Base-by-base conservation (phyloP, 2,329 filamentous ascomycete species). In the Fusarium solani-melongenae region DNA sequence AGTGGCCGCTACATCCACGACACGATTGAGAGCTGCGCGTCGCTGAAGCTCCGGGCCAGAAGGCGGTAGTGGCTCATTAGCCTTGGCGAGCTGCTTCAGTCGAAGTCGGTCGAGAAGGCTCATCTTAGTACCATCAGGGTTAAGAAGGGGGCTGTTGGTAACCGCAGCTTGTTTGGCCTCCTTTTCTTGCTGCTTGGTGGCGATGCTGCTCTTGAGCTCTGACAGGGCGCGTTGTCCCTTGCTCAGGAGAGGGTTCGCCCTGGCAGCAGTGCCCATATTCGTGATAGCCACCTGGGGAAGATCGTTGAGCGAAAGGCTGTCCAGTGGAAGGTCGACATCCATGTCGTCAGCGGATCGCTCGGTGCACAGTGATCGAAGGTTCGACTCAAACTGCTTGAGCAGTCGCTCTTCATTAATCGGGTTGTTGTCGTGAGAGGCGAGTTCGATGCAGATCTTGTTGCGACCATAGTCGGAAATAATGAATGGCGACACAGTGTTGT, bases 71-170 rank as follows among this genome's bases (percentile, higher is more conserved):
- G 87, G 81, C 79, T 91, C 93, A 58, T 83, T 85, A 10, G 85
- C 81, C 74, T 88, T 88, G 79, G 88, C 85, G 74, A 87, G 81
- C 74, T 93, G 89, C 84, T 96, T 96, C 63, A 88, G 86, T 71
- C 92, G 91, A 72, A 97, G 89, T 57, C 93, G 92, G 80, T 95
- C 93, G 66, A 96, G 86, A 27, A 97, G 89, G 62, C 89, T 90
- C 84, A 92, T 91, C 83, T 91, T 86, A 53, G 82, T 81, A 49
- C 83, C 86, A 58, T 86, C 85, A 2, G 83, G 70, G 68, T 86
- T 87, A 39, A 83, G 73, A 64, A 82, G 74, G 0, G 81, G 73
- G 49, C 77, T 76, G 62, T 76, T 77, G 68, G 76, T 56, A 69
- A 81, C 77, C 15, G 79, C 73, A 29, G 82, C 81, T 61, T 79